A percentile compares a stretch with the other conserved stretches of the same genome.
Conservation (phyloP, 164 flowering plant genomes). For the Brasenia schreberi region DNA sequence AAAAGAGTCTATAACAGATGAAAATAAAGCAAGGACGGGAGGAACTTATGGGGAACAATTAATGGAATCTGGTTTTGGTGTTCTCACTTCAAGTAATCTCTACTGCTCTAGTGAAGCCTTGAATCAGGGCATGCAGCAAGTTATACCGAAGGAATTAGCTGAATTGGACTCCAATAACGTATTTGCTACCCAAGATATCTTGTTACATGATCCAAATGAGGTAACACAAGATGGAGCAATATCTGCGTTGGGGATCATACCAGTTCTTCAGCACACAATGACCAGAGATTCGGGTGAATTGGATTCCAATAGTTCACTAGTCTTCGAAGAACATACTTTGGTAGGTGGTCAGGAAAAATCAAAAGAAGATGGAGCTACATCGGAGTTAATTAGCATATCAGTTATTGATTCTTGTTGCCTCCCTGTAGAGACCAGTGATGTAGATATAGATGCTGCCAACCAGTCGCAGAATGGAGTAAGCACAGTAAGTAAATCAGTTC, state of each 20-base stretch:
- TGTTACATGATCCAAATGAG: constrained; percentile 8
- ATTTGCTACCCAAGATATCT: constrained; percentile 10
- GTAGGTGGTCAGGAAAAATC: background rate
- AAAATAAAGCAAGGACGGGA: background rate
- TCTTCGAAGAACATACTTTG: background rate
- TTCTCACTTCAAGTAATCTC: constrained; percentile 5
- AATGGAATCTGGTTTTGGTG: constrained; percentile 10
- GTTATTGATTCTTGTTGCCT: constrained; percentile 7
- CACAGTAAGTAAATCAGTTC: background rate
- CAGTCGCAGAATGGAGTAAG: background rate
- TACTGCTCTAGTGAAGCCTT: constrained; percentile 8
- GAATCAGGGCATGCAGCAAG: constrained; percentile 6
- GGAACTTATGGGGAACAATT: constrained; percentile 2
- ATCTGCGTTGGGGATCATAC: constrained; percentile 9
- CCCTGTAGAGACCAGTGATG: constrained; percentile 5
- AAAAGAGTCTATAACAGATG: constrained; percentile 11
- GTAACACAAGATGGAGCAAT: constrained; percentile 23
- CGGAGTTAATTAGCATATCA: constrained; percentile 14
- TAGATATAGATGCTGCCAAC: background rate
- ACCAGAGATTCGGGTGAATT: background rate
- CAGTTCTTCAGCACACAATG: constrained; percentile 2
- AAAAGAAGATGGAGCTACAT: constrained; percentile 10
- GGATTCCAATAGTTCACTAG: background rate
- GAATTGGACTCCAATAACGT: constrained; percentile 6
- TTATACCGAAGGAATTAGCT: constrained; percentile 8